These are phyloP conservation scores for Botrytis elliptica DNA, from an alignment of 2,329 filamentous ascomycete species.

Conservation along the genomic window DNA sequence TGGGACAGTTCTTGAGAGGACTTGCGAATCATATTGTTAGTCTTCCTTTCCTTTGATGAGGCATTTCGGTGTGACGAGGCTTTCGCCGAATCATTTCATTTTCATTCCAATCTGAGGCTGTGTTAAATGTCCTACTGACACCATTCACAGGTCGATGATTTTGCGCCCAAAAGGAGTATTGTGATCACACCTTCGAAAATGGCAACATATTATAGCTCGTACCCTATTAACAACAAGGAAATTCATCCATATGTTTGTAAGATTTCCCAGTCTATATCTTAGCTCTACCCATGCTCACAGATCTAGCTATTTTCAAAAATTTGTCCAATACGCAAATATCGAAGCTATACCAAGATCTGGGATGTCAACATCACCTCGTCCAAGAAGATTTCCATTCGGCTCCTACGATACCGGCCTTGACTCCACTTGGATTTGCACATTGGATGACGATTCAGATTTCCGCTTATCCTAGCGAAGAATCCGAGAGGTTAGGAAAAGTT, in stretches of 20 bases:
- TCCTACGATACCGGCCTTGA: conserved; percentile 63
- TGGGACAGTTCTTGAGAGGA: conserved; percentile 70
- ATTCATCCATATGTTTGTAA: conserved; percentile 66
- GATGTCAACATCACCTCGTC: conserved; percentile 63
- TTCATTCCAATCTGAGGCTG: not conserved
- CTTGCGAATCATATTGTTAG: conserved; percentile 72
- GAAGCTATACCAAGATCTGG: conserved; percentile 55
- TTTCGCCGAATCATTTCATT: not conserved
- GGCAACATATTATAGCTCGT: conserved; percentile 68
- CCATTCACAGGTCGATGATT: conserved; percentile 62
- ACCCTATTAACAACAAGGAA: conserved; percentile 59
- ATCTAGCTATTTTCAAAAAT: conserved; percentile 32
- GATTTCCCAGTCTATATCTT: conserved; percentile 31
- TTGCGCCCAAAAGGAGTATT: conserved; percentile 63
- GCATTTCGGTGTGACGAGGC: not conserved
- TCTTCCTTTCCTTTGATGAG: conserved; percentile 19
- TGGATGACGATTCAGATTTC: conserved; percentile 74
- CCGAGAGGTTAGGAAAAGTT: conserved; percentile 65
- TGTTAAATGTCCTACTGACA: conserved; percentile 21
- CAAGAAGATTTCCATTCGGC: conserved; percentile 52
- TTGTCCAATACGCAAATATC: conserved; percentile 50
- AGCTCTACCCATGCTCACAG: conserved; percentile 21
- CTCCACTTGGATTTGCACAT: conserved; percentile 63
- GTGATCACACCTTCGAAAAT: conserved; percentile 77
- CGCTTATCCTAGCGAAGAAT: conserved; percentile 75